phyloP scores from a whole-genome alignment of 176 grass and related monocot genomes.

The Pharus latifolius region DNA sequence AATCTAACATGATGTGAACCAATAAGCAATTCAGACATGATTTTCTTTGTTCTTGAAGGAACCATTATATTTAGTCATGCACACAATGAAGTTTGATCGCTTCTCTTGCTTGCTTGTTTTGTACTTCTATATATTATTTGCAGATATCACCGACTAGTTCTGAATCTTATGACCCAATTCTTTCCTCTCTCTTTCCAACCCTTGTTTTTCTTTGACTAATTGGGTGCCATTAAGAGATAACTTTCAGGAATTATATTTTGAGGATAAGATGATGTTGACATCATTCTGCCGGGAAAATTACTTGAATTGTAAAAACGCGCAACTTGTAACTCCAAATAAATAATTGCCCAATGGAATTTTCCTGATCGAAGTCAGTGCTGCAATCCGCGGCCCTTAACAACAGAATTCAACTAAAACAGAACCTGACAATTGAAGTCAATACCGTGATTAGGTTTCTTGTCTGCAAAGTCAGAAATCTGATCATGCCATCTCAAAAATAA shows the following conservation, averaged over 20 bases:
- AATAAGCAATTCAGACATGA: background rate
- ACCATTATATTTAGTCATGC: background rate
- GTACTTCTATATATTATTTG: background rate
- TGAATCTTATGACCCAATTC: background rate
- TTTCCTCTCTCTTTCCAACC: background rate
- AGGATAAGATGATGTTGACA: background rate
- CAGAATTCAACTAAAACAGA: too few species aligned
- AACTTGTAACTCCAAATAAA: background rate
- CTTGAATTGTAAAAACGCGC: background rate
- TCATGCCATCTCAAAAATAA: too few species aligned
- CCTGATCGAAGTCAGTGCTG: too few species aligned
- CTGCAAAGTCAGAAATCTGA: too few species aligned
- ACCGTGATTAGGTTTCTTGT: too few species aligned
- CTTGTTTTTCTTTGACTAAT: background rate
- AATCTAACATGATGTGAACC: background rate
- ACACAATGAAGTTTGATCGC: background rate
- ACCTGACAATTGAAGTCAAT: too few species aligned
- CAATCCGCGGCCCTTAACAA: too few species aligned
- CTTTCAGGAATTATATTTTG: too few species aligned
- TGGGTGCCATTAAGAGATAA: background rate
- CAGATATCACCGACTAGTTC: background rate
- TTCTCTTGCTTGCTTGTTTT: background rate
- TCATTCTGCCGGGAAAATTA: background rate
- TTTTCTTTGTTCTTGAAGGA: background rate
- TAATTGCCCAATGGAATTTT: background rate